Base-by-base conservation (phyloP, 2,329 filamentous ascomycete species). In the Xylaria sp. region DNA sequence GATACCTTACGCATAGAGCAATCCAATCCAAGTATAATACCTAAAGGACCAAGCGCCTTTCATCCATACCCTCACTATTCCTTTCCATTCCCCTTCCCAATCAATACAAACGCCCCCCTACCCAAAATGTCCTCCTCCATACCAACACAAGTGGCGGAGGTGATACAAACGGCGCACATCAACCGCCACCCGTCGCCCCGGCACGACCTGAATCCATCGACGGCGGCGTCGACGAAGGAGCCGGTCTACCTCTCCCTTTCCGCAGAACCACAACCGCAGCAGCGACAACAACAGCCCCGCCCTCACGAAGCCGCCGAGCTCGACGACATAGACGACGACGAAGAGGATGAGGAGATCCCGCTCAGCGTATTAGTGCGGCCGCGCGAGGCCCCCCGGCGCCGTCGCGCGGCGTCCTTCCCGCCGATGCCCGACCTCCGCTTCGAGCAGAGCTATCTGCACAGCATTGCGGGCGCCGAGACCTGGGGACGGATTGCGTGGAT, bases 391-490 rank as follows among this genome's bases (percentile, higher is more conserved):
- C 79, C 83, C 62, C 81, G 81, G 58, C 83, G 82, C 4, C 54
- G 75, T 76, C 53, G 56, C 39, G 33, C 60, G 38, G 47, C 55
- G 15, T 65, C 66, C 61, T 76, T 90, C 61, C 87, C 86, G 33
- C 87, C 89, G 9, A 86, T 97, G 76, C 94, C 94, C 3, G 96
- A 99, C 81, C 83, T 99, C 72, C 89, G 96, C 49, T 98, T 98
- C 81, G 96, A 99, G 82, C 96, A 99, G 86, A 97, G 94, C 84
- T 99, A 99, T 79, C 86, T 99, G 62, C 91, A 92, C 74, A 97
- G 94, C 81, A 92, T 99, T 73, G 87, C 90, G 71, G 85, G 88
- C 63, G 93, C 94, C 39, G 88, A 96, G 71, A 89, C 88, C 27
- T 94, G 90, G 89, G 90, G 91, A 82, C 88, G 89, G 77, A 87